Evolutionary conservation across 257 asterid species (phyloP).

Genomic region (Nyctanthes arbortristis): DNA sequence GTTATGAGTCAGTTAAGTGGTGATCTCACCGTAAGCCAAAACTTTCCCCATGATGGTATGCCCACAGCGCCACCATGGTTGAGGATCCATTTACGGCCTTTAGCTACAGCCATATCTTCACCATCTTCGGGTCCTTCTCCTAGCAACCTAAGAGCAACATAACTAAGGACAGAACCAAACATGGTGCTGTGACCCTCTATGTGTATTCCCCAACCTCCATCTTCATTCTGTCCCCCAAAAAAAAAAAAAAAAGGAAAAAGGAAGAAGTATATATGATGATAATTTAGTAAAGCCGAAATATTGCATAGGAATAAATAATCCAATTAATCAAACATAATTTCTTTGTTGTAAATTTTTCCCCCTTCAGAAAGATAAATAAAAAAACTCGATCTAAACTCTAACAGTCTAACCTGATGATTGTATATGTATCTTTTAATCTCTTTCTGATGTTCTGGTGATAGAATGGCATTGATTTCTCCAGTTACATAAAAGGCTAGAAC

Average conservation of each 20-base stretch:
- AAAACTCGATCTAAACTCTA: neutral
- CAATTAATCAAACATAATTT: neutral
- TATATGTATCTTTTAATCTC: constrained; percentile 47
- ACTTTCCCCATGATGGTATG: constrained; percentile 56
- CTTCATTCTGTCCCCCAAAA: constrained; percentile 51
- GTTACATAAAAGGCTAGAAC: constrained; percentile 37
- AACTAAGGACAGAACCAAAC: constrained; percentile 42
- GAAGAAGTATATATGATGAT: too few species aligned
- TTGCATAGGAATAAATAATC: too few species aligned
- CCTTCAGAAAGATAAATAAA: neutral
- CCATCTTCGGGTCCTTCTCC: constrained; percentile 41
- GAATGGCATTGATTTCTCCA: constrained; percentile 23
- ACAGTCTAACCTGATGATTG: constrained; percentile 44
- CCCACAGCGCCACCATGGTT: constrained; percentile 40
- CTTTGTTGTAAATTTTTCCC: too few species aligned
- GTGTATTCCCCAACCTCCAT: constrained; percentile 62
- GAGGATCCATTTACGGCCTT: constrained; percentile 48
- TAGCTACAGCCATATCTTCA: constrained; percentile 24
- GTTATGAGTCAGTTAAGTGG: too few species aligned
- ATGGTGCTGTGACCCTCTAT: constrained; percentile 54
- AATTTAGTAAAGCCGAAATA: neutral
- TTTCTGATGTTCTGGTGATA: constrained; percentile 35
- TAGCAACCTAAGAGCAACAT: constrained; percentile 38
- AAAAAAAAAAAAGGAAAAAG: neutral
- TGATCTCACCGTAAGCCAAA: constrained; percentile 45